Conservation (phyloP, 2,329 filamentous ascomycete genomes). For the Apiospora koreana region DNA sequence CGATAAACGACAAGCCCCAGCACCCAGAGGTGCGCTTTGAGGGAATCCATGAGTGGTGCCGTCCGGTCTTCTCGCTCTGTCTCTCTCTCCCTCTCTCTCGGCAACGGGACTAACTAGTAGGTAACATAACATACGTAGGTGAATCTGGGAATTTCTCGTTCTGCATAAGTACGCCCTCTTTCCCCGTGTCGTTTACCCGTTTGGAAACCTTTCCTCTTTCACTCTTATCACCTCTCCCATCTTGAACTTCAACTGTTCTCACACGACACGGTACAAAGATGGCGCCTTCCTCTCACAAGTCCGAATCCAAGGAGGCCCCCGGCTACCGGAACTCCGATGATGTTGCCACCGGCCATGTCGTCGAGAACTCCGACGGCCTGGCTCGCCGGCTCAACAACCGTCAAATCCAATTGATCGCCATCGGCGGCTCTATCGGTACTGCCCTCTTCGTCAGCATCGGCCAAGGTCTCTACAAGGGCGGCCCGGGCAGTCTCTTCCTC, state of each 20-base stretch:
- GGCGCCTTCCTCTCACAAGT: background rate
- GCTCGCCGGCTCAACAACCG: conserved; percentile 45
- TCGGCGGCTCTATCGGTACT: conserved; percentile 59
- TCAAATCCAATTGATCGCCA: conserved; percentile 59
- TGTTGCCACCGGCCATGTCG: conserved; percentile 1
- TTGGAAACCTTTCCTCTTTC: background rate
- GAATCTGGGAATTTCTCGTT: background rate
- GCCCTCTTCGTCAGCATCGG: conserved; percentile 65
- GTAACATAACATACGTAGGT: background rate
- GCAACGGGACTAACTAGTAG: background rate
- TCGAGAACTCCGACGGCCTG: conserved; percentile 30
- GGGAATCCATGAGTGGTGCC: background rate
- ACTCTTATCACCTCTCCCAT: background rate
- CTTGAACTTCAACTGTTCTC: background rate
- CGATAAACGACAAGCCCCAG: background rate
- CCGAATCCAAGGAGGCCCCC: background rate
- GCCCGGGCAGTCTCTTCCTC: conserved; percentile 56
- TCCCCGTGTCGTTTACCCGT: background rate
- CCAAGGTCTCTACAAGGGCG: conserved; percentile 50
- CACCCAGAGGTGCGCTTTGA: background rate
- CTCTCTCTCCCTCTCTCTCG: background rate
- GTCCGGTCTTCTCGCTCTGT: background rate
- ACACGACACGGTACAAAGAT: background rate
- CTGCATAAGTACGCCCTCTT: conserved; percentile 4
- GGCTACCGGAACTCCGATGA: conserved; percentile 7